These are phyloP conservation scores for Microstegium vimineum DNA, from an alignment of 176 grass and related monocot species.

Conservation along the genomic window DNA sequence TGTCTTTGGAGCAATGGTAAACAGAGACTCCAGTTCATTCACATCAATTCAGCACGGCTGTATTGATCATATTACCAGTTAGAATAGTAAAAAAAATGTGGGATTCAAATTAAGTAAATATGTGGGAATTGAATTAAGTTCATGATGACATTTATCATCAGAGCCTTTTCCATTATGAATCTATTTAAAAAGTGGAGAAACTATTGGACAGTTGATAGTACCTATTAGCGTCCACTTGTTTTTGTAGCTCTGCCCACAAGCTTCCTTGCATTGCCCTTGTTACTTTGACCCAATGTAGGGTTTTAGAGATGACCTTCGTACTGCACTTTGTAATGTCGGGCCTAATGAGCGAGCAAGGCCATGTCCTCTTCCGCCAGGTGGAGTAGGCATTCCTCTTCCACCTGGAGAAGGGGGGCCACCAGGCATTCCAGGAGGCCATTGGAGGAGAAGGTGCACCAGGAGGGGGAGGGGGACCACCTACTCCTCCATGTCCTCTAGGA, in stretches of 20 bases:
- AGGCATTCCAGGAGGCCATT: conserved; percentile 37
- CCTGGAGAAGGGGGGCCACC: conserved; percentile 62
- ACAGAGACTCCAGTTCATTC: conserved; percentile 72
- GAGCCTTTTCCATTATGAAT: neutral
- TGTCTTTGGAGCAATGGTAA: conserved; percentile 70
- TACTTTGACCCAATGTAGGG: conserved; percentile 95
- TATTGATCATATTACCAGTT: conserved; percentile 32
- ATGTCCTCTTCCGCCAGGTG: conserved; percentile 60
- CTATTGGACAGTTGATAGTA: conserved; percentile 32
- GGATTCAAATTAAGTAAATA: neutral
- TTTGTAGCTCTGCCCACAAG: conserved; percentile 94
- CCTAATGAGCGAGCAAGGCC: conserved; percentile 51
- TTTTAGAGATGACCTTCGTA: conserved; percentile 70
- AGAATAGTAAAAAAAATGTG: conserved; percentile 1
- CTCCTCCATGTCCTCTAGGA: conserved; percentile 44
- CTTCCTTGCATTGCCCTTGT: conserved; percentile 88
- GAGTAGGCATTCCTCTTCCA: conserved; percentile 43
- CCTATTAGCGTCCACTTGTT: conserved; percentile 68
- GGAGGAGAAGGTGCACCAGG: conserved; percentile 48
- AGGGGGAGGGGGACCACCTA: conserved; percentile 17
- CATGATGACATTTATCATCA: neutral
- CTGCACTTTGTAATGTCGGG: conserved; percentile 20
- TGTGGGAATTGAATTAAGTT: neutral
- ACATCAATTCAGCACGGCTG: conserved; percentile 88
- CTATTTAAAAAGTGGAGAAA: neutral